phyloP scores from a whole-genome alignment of 176 grass and related monocot species.

The Cocos nucifera region DNA sequence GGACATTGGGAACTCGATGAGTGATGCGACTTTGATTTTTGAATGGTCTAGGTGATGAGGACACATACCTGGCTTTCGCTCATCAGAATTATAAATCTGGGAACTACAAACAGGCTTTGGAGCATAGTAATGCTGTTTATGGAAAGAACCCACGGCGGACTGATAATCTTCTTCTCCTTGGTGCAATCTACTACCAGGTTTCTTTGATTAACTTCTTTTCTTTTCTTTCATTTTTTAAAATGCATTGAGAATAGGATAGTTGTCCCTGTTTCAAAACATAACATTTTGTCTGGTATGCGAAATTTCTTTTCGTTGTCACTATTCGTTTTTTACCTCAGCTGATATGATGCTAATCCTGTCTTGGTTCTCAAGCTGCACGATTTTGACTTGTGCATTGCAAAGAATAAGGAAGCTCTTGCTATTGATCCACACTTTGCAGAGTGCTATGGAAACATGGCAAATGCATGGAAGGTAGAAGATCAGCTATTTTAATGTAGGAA shows the following conservation, averaged over 20 bases:
- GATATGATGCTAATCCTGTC: too few species aligned
- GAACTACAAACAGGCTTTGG: slow-evolving; percentile 36
- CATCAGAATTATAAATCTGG: slow-evolving; percentile 28
- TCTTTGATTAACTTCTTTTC: neutral
- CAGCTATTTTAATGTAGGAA: neutral
- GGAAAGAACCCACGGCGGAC: slow-evolving; percentile 19
- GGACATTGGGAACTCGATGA: too few species aligned
- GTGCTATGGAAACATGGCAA: slow-evolving; percentile 20
- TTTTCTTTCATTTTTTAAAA: too few species aligned
- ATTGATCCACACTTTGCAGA: slow-evolving; percentile 15
- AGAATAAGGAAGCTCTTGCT: slow-evolving; percentile 9
- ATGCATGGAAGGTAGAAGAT: slow-evolving; percentile 16
- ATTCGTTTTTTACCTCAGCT: too few species aligned
- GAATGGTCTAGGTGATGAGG: slow-evolving; percentile 24
- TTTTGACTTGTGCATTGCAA: slow-evolving; percentile 13
- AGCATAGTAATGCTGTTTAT: slow-evolving; percentile 28
- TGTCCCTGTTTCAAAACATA: too few species aligned
- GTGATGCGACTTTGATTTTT: too few species aligned
- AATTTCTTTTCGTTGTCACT: too few species aligned
- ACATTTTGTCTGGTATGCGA: too few species aligned
- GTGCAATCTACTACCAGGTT: slow-evolving; percentile 40
- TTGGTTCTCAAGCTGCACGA: slow-evolving; percentile 9
- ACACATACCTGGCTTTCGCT: slow-evolving; percentile 12
- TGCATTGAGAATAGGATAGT: too few species aligned
- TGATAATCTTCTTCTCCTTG: slow-evolving; percentile 40